phyloP scores from a whole-genome alignment of 176 grass and related monocot genomes.

The Thinopyrum elongatum region DNA sequence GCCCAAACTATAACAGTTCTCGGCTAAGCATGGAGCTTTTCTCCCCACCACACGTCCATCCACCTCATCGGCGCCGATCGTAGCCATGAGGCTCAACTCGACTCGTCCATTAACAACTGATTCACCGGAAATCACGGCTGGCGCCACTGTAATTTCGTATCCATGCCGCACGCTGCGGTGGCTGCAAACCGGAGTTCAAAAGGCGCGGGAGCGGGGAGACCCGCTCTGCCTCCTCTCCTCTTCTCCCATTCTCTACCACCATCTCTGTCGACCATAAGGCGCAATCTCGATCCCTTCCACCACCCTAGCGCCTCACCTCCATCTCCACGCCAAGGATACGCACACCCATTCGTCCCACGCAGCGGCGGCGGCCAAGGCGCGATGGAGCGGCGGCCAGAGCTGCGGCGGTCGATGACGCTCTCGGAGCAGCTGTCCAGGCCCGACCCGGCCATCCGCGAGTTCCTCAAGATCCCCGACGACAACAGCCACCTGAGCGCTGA shows the following conservation, averaged over 20 bases:
- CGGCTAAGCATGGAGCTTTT: neutral
- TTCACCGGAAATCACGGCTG: neutral
- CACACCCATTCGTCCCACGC: neutral
- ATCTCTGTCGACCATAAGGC: slow-evolving; percentile 1
- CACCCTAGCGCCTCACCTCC: neutral
- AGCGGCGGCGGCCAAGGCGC: neutral
- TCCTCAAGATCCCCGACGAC: slow-evolving; percentile 39
- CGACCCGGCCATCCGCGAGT: slow-evolving; percentile 38
- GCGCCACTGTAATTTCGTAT: neutral
- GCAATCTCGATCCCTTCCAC: neutral
- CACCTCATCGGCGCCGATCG: neutral
- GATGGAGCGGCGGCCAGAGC: slow-evolving; percentile 46
- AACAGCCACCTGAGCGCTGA: neutral
- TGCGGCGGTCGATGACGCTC: slow-evolving; percentile 58
- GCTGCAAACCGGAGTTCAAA: slow-evolving; percentile 16
- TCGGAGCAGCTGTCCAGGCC: slow-evolving; percentile 64
- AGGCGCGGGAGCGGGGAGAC: slow-evolving; percentile 22
- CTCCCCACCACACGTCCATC: neutral
- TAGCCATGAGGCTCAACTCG: neutral
- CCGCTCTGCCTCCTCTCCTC: slow-evolving; percentile 3
- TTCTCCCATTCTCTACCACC: neutral
- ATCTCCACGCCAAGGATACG: neutral
- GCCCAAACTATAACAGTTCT: neutral
- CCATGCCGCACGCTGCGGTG: slow-evolving; percentile 5
- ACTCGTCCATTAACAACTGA: neutral